Evolutionary conservation across 345 rosid species (phyloP), one percentile per base, ranked within the genome.

Genomic region (Euphorbia pulcherrima): DNA sequence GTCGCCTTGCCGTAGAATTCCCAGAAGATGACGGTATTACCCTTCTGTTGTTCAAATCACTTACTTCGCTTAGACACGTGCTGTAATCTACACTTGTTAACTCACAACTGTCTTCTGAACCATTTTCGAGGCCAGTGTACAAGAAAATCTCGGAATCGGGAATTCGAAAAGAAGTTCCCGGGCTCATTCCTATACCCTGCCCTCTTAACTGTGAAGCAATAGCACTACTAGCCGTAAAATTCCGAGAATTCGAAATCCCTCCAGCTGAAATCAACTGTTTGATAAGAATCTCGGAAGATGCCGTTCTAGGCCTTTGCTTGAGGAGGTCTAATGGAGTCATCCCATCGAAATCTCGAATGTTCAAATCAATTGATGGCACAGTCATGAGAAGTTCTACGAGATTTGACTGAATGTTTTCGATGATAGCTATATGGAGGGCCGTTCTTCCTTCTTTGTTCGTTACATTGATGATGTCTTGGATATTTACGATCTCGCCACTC

Each of bases 61-160:
- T 74, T 48, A 56, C 62, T 54, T 84, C 87, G 47, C 94, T 84
- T 62, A 72, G 65, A 75, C 83, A 82, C 16, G 77, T 51, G 53
- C 82, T 78, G 39, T 74, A 78, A 62, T 74, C 87, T 27, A 71
- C 68, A 27, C 84, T 79, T 29, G 62, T 75, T 4, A 72, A 69
- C 73, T 86, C 81, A 29, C 67, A 64, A 50, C 64, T 73, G 13
- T 62, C 72, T 46, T 77, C 80, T 0, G 72, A 70, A 8, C 71
- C 68, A 62, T 63, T 77, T 62, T 78, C 86, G 14, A 80, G 70
- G 0, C 88, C 92, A 0, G 92, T 72, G 51, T 84, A 88, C 62
- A 90, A 77, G 64, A 89, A 87, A 20, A 94, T 91, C 81, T 91
- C 99, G 4, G 96, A 86, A 74, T 94, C 99, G 6, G 97, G 85